Evolutionary conservation across 371 early-diverging fungal genomes (phyloP).

Genomic region (Lichtheimia hyalospora): DNA sequence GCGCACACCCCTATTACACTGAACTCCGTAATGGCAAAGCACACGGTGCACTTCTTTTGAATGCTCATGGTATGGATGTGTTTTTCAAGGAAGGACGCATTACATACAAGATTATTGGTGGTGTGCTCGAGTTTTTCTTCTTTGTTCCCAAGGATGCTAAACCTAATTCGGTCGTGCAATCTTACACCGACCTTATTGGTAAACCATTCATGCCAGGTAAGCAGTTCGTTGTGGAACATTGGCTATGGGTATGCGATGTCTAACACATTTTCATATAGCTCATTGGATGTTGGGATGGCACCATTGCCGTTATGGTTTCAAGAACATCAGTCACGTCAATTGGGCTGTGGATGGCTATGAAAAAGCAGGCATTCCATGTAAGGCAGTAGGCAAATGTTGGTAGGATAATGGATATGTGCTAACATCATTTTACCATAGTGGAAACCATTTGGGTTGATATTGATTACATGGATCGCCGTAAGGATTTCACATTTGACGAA

Average conservation of each 20-base stretch:
- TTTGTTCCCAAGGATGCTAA: conserved; percentile 51
- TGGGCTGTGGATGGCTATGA: conserved; percentile 50
- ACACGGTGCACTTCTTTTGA: conserved; percentile 61
- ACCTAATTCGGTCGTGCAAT: conserved; percentile 59
- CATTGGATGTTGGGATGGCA: conserved; percentile 62
- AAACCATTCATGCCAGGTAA: conserved; percentile 56
- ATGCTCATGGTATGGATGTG: conserved; percentile 79
- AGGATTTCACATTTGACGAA: conserved; percentile 52
- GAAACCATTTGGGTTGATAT: conserved; percentile 75
- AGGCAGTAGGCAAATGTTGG: conserved; percentile 9
- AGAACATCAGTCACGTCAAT: conserved; percentile 54
- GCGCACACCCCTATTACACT: conserved; percentile 73
- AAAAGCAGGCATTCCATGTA: conserved; percentile 59
- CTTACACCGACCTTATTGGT: conserved; percentile 72
- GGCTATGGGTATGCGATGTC: too few species aligned
- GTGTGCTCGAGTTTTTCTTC: conserved; percentile 64
- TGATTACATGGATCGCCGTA: conserved; percentile 62
- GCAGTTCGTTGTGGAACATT: too few species aligned
- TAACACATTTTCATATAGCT: conserved; percentile 1
- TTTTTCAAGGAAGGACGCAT: conserved; percentile 50
- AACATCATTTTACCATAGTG: conserved; percentile 3
- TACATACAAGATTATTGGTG: conserved; percentile 62
- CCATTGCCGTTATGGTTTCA: conserved; percentile 74
- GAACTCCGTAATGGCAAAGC: conserved; percentile 67
- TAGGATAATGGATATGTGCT: background rate